Evolutionary conservation across 2,329 filamentous ascomycete species (phyloP).

Genomic region (Aspergillus eucalypticola): DNA sequence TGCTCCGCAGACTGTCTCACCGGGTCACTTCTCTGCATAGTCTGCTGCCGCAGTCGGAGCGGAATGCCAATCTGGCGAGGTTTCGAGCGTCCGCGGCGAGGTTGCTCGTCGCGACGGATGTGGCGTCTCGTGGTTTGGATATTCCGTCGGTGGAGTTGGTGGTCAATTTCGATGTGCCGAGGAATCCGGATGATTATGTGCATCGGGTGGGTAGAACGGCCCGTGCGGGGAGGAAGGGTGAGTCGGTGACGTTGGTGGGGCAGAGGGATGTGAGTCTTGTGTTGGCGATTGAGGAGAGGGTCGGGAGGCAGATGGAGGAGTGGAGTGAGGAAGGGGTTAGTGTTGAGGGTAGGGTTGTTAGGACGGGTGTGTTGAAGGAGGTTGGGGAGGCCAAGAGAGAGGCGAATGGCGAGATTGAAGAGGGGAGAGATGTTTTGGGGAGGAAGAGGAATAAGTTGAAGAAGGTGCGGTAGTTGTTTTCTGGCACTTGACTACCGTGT

Average conservation of each 20-base stretch:
- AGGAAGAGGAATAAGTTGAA: conserved; percentile 61
- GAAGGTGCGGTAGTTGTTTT: conserved; percentile 36
- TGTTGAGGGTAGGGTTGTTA: conserved; percentile 83
- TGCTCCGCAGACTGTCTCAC: conserved; percentile 82
- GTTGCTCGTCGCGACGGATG: conserved; percentile 91
- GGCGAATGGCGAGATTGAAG: conserved; percentile 85
- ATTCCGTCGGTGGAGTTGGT: conserved; percentile 90
- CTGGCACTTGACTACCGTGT: not conserved
- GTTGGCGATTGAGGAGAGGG: conserved; percentile 83
- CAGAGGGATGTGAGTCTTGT: conserved; percentile 90
- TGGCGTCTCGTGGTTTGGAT: conserved; percentile 90
- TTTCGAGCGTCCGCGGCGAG: conserved; percentile 88
- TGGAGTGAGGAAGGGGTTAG: conserved; percentile 92
- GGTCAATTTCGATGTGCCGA: conserved; percentile 91
- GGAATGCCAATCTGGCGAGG: conserved; percentile 82
- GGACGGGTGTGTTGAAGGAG: conserved; percentile 75
- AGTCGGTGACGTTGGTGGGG: conserved; percentile 83
- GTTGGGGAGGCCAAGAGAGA: conserved; percentile 96
- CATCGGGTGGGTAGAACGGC: conserved; percentile 95
- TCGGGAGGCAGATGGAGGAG: conserved; percentile 74
- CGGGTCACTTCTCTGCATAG: conserved; percentile 91
- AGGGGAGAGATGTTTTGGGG: conserved; percentile 87
- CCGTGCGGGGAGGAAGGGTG: conserved; percentile 80
- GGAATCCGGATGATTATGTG: conserved; percentile 97
- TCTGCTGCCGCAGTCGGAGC: conserved; percentile 77